Conservation (phyloP, 257 asterid genomes). For the Lycium barbarum region DNA sequence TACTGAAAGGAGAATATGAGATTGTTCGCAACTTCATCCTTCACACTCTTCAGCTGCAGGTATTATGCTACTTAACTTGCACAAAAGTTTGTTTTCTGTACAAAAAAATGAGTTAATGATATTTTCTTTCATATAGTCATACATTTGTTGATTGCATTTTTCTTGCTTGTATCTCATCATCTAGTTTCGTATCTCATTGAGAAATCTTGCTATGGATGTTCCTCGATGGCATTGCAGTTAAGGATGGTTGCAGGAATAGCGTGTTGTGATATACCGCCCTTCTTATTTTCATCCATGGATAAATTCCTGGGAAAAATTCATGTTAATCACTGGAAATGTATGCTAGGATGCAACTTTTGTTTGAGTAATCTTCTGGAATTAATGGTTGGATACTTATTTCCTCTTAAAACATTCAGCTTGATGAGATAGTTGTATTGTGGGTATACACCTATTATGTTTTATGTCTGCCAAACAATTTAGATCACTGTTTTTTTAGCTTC, state of each 20-base stretch:
- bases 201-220: neutral
- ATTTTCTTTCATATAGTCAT: neutral
- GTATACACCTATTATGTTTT: neutral
- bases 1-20: slow-evolving; percentile 74
- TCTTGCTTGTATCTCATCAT: neutral
- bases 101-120: neutral
- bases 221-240: neutral
- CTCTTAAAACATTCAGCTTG: neutral
- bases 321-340: neutral
- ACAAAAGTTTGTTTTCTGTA: neutral
- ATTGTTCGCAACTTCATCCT: slow-evolving; percentile 80
- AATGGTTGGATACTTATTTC: slow-evolving; percentile 16
- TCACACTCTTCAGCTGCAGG: slow-evolving; percentile 86
- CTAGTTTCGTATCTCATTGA: neutral
- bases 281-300: neutral
- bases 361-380: neutral
- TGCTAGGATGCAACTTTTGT: neutral
- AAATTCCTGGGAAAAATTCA: neutral
- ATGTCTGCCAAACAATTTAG: neutral
- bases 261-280: neutral
- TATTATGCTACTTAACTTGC: slow-evolving; percentile 33
- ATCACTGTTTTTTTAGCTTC: neutral
- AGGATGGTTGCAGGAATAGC: slow-evolving; percentile 18
- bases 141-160: slow-evolving; percentile 9
- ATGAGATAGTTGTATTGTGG: neutral